These are phyloP conservation scores for Suillus occidentalis DNA, from an alignment of 768 basidiomycete species.

Conservation along the genomic window DNA sequence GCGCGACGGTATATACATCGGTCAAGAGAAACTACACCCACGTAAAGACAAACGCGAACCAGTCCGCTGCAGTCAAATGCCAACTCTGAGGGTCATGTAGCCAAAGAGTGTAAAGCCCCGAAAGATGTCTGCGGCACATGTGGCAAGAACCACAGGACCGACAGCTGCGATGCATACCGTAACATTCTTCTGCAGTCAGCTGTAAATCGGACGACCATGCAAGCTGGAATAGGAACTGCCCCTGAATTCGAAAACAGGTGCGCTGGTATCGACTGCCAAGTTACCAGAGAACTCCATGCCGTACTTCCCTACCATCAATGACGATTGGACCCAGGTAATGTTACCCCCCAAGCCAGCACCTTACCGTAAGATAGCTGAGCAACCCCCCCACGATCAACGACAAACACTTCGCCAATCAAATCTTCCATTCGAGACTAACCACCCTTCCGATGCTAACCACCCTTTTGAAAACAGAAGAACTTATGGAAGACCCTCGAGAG, in stretches of 20 bases:
- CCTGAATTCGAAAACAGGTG: background rate
- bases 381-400: fast-evolving
- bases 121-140: background rate
- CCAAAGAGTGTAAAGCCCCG: background rate
- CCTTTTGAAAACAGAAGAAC: background rate
- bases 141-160: background rate
- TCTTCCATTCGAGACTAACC: background rate
- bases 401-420: background rate
- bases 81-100: background rate
- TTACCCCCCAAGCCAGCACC: slow-evolving; percentile 3
- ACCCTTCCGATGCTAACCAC: background rate
- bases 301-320: slow-evolving; percentile 17
- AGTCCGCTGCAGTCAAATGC: background rate
- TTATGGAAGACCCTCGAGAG: background rate
- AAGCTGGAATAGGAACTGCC: background rate
- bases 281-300: slow-evolving; percentile 16
- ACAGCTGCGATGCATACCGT: fast-evolving
- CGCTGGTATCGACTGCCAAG: background rate
- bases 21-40: background rate
- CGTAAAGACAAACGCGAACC: background rate
- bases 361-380: slow-evolving; percentile 9
- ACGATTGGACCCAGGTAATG: slow-evolving; percentile 17
- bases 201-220: slow-evolving; percentile 1
- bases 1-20: background rate
- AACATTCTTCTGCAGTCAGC: background rate